phyloP scores from a whole-genome alignment of 148 eudicot species.

The Vaccinium macrocarpon region DNA sequence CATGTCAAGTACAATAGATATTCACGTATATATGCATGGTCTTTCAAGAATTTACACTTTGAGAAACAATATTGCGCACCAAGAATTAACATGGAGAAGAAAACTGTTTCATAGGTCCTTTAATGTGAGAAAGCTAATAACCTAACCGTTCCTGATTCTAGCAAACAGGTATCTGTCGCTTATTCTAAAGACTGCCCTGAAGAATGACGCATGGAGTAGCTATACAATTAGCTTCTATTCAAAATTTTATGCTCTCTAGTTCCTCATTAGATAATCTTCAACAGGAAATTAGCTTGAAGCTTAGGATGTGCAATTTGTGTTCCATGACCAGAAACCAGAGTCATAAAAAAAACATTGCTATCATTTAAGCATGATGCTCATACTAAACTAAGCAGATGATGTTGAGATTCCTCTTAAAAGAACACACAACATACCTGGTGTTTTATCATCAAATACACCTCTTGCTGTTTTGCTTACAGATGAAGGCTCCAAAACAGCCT shows the following conservation, averaged over 20 bases:
- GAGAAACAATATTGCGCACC: background rate
- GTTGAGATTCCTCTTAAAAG: background rate
- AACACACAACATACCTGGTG: slow-evolving; percentile 42
- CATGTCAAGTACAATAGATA: background rate
- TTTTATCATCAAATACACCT: slow-evolving; percentile 20
- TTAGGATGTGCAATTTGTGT: background rate
- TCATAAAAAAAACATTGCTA: background rate
- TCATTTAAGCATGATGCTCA: background rate
- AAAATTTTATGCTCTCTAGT: background rate
- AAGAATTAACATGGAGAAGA: background rate
- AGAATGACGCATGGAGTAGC: background rate
- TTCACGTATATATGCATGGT: background rate
- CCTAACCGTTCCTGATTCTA: background rate
- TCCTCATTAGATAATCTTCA: background rate
- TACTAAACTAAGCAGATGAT: background rate
- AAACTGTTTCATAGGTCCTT: background rate
- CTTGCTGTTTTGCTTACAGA: slow-evolving; percentile 26
- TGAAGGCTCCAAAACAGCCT: slow-evolving; percentile 25
- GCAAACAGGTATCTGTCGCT: no score
- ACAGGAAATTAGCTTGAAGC: background rate
- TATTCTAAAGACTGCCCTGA: no score
- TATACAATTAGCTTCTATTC: background rate
- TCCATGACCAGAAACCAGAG: slow-evolving; percentile 8
- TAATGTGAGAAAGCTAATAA: background rate
- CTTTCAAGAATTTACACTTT: background rate